Percentiles rank a stretch among this genome's conserved stretches.
phyloP scores from a whole-genome alignment of 2,329 filamentous ascomycete species.

The Knufia fluminis region DNA sequence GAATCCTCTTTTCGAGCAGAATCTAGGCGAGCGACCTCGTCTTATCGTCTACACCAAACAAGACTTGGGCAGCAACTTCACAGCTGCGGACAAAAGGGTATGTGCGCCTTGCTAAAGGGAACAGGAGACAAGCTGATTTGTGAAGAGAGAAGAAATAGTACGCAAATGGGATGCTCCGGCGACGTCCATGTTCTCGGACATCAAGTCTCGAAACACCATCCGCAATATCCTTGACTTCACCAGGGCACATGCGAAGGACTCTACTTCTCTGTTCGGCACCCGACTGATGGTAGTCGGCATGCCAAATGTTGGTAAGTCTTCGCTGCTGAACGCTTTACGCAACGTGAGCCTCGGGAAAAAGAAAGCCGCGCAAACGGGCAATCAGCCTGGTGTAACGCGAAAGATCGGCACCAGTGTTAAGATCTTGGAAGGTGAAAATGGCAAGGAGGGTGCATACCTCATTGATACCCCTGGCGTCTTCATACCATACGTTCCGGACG shows the following conservation, averaged over 20 bases:
- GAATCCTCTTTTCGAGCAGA: conserved; percentile 79
- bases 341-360: conserved; percentile 53
- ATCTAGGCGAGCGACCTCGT: conserved; percentile 61
- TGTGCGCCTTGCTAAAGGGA: conserved; percentile 24
- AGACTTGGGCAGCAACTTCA: conserved; percentile 54
- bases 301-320: conserved; percentile 96
- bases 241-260: conserved; percentile 38
- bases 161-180: conserved; percentile 45
- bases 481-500: conserved; percentile 76
- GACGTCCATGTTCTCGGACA: conserved; percentile 45
- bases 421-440: conserved; percentile 54
- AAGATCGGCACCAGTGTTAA: conserved; percentile 78
- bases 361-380: conserved; percentile 74
- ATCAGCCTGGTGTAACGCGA: conserved; percentile 80
- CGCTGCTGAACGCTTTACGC: conserved; percentile 80
- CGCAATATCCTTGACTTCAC: conserved; percentile 43
- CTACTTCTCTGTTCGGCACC: conserved; percentile 61
- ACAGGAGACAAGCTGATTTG: conserved; percentile 13
- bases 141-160: conserved; percentile 43
- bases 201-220: conserved; percentile 38
- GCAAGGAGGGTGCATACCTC: conserved; percentile 61
- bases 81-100: conserved; percentile 28
- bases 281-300: conserved; percentile 86
- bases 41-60: conserved; percentile 86
- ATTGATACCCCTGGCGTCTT: conserved; percentile 94